Conservation (phyloP, 1,139 yeast genomes). For the Yamadazyma sp. region DNA sequence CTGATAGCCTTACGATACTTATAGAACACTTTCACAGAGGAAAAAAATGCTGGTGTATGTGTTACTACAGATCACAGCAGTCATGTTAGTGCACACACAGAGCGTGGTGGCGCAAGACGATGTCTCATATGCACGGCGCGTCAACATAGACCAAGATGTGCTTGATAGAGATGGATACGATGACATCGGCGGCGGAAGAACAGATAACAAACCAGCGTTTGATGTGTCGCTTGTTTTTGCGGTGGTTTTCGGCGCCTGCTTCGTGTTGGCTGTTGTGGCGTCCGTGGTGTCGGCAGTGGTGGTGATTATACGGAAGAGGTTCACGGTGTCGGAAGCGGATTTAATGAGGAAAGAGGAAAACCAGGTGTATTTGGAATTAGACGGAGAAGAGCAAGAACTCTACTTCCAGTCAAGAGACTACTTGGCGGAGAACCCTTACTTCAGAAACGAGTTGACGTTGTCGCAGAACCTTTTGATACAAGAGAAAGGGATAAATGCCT, state of each 20-base stretch:
- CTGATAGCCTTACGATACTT: no score
- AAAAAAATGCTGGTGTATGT: no score
- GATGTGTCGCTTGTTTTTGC: slow-evolving; percentile 5
- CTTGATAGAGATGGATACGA: slow-evolving; percentile 1
- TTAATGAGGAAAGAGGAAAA: slow-evolving; percentile 62
- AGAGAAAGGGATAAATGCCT: slow-evolving; percentile 90
- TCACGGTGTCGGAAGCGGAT: slow-evolving; percentile 45
- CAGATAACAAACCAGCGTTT: neutral
- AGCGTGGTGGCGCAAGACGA: neutral
- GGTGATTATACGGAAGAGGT: slow-evolving; percentile 13
- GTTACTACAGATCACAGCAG: no score
- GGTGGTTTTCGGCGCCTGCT: slow-evolving; percentile 11
- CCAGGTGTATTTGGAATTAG: slow-evolving; percentile 58
- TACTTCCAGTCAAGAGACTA: slow-evolving; percentile 69
- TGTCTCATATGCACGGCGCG: neutral
- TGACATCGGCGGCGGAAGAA: neutral
- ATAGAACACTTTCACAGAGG: no score
- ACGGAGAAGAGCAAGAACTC: slow-evolving; percentile 77
- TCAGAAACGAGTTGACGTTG: slow-evolving; percentile 42
- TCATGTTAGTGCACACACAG: no score
- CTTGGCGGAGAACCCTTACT: slow-evolving; percentile 56
- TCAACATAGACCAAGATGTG: neutral
- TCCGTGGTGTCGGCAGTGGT: slow-evolving; percentile 14
- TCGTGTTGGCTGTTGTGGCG: slow-evolving; percentile 14
- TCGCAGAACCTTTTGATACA: slow-evolving; percentile 66